Percentiles rank a stretch among this genome's conserved stretches.
Conservation (phyloP, 2,329 filamentous ascomycete genomes). For the Ophiostoma piceae region DNA sequence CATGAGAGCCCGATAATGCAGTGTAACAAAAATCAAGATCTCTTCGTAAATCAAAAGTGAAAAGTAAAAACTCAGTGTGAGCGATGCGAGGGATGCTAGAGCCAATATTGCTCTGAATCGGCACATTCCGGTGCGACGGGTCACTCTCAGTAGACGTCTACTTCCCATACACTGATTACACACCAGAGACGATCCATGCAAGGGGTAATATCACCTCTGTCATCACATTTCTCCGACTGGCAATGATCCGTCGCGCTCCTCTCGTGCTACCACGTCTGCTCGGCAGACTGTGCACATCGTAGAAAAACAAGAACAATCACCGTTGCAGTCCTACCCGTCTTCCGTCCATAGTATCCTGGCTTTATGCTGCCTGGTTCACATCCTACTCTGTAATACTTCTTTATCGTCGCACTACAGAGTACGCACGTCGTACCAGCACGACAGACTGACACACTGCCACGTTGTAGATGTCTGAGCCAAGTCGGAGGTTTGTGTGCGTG, state of each 20-base stretch:
- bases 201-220: background rate
- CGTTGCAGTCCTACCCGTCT: background rate
- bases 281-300: constrained; percentile 5
- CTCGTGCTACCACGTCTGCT: background rate
- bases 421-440: background rate
- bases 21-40: no score
- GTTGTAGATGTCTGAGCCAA: constrained; percentile 1
- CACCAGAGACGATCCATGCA: background rate
- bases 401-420: background rate
- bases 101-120: background rate
- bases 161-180: no score
- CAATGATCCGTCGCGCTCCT: background rate
- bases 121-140: no score
- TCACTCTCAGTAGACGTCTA: no score
- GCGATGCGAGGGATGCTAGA: background rate
- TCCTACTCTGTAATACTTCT: no score
- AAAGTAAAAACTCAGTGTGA: background rate
- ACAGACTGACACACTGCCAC: constrained; percentile 3
- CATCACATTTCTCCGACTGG: background rate
- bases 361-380: background rate
- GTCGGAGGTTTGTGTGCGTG: constrained; percentile 8
- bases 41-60: no score
- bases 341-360: background rate
- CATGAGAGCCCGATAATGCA: background rate
- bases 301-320: constrained; percentile 4